Evolutionary conservation across 2,329 filamentous ascomycete genomes (phyloP), one percentile per base, ranked within the genome.

Genomic region (Metarhizium anisopliae): DNA sequence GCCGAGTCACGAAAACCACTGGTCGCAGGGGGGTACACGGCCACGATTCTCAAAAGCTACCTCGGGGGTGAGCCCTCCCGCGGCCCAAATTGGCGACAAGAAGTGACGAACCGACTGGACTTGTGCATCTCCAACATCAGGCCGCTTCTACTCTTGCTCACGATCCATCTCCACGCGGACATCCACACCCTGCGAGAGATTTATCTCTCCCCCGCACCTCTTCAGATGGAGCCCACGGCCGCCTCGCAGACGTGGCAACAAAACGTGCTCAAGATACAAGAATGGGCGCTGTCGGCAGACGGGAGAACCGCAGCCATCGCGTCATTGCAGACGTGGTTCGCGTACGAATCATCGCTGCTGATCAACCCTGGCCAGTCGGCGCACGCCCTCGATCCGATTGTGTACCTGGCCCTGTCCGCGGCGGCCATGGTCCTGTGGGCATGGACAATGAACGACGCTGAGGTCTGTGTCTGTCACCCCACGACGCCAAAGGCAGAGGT

Each of bases 61-160:
- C 59, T 64, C 0, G 67, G 61, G 1, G 61, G 59, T n/a, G 67
- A 65, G 7, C 62, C 68, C 1, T 62, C 65, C 0, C 60, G 61
- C 1, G 62, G 63, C 0, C 42, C 54, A 1, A 56, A 60, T 0
- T 70, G 66, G 38, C 63, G 64, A 18, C 55, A 60, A 0, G 18
- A 55, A 2, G 67, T 66, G 0, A 60, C 63, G 50, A 57, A 55
- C 0, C 65, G 71, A 8, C 61, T 73, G 29, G 64, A 67, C 16
- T 60, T 58, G 2, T 58, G 68, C 11, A 58, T 69, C 4, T 67
- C 70, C 1, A 68, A 70, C 25, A 63, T 68, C 1, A 57, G 63
- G 4, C 68, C 72, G 60, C 65, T 74, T 0, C 70, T 72, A 49
- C 68, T 73, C 47, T 61, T 74, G 2, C 65, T 74, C 49, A 65